Percentiles rank a stretch among this genome's conserved stretches.
Conservation (phyloP, 2,329 filamentous ascomycete species). For the Ceratocystis albifundus region DNA sequence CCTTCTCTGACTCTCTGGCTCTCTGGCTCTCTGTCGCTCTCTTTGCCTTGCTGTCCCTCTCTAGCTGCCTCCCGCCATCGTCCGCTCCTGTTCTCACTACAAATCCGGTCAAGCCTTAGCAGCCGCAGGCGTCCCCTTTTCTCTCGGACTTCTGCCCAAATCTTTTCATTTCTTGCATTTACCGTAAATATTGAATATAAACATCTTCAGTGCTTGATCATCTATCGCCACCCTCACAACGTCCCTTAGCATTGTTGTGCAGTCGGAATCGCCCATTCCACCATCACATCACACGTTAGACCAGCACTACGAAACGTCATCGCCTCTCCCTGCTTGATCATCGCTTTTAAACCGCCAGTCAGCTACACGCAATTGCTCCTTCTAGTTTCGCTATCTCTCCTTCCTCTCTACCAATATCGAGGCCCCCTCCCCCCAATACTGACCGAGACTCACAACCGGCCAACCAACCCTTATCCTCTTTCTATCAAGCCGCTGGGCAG, state of each 20-base stretch:
- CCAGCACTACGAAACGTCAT: background rate
- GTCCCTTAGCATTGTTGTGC: background rate
- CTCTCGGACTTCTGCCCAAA: background rate
- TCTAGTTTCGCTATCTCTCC: background rate
- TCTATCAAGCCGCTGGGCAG: slow-evolving; percentile 17
- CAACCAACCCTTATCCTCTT: background rate
- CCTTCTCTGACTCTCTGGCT: no score
- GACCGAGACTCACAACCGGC: background rate
- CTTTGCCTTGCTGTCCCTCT: background rate
- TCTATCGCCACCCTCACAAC: background rate
- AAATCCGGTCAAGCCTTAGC: background rate
- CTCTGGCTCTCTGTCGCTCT: background rate
- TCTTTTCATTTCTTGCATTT: background rate
- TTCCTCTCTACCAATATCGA: background rate
- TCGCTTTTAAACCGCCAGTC: background rate
- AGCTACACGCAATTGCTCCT: background rate
- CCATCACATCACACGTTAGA: background rate
- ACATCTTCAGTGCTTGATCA: background rate
- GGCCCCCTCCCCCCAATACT: background rate
- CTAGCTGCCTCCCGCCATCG: background rate
- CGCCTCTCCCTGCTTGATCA: background rate
- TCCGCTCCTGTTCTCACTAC: background rate
- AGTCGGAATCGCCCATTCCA: background rate
- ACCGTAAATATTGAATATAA: background rate
- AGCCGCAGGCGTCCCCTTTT: background rate